Base-by-base conservation (phyloP, 176 grass and related monocot species). In the Aechmea fasciata region DNA sequence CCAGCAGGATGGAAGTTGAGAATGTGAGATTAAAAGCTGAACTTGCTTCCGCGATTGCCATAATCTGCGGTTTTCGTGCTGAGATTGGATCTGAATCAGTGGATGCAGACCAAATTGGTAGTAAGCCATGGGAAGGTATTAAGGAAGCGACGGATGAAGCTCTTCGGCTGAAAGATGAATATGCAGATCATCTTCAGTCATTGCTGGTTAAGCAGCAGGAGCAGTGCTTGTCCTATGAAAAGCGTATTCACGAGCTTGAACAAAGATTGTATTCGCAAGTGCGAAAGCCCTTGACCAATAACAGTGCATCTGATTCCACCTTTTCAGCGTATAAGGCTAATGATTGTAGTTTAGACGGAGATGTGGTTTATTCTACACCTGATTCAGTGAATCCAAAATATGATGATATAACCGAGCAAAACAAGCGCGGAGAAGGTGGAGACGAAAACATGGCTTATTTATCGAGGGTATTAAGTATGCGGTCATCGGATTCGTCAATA, bases 401-500 rank as follows among this genome's bases (percentile, higher is more conserved):
- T 29, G 61, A 73, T 73, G 68, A 66, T 52, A 49, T 47, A 11
- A 68, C 72, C 63, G 81, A 88, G 69, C 76, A 82, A 22, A 77
- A 81, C 25, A 92, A 90, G 83, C 80, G 83, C 68, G 71, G 75
- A 68, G 93, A 97, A 84, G 84, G 93, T 79, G 86, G 86, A 1
- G 93, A 97, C 89, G 93, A 97, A 63, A 97, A 90, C 73, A 97
- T 97, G 93, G 79, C 83, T 1, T 84, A 93, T 78, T 83, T 99
- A 81, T 90, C 85, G 1, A 82, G 84, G 70, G 87, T 82, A 57
- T n/a, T 84, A 55, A 97, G 90, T 72, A 76, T 84, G 76, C 78
- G 83, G 63, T 81, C 77, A 14, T 63, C 80, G 0, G 74, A 87
- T 76, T 87, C 76, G 51, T 29, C 50, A 76, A 89, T 96, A 88